Evolutionary conservation across 768 basidiomycete species (phyloP), one percentile per base, ranked within the genome.

Genomic region (Harrya chromipes): DNA sequence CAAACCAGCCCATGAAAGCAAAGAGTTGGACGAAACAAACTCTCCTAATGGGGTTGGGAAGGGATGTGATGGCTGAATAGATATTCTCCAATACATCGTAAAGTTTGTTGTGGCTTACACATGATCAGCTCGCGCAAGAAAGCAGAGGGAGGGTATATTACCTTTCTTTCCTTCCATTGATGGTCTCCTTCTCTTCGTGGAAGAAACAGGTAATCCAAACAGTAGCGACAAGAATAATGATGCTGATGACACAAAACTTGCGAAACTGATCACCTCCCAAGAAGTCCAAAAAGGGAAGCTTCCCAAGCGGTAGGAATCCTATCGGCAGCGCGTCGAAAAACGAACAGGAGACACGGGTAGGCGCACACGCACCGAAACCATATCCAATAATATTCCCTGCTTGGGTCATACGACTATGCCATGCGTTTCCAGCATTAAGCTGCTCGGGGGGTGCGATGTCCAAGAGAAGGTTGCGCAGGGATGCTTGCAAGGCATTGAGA

Each of bases 331-430:
- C 24, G 27, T 39, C 64, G 14, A 67, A 50, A 8, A 35, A 40
- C 9, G 17, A 6, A 29, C 29, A 14, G 6, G 14, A 27, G 27
- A 31, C n/a, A 43, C 13, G 38, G 27, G 20, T 41, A 42, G 6
- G 45, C 12, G 24, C 37, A 9, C 21, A 52, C 79, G 50, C 62
- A 88, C 91, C 94, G 63, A 95, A 87, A 2, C 90, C 90, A 71
- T 85, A 97, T 9, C 97, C 97, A 55, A 97, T 67, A 42, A 98
- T 95, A 64, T 97, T 98, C 19, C 94, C 97, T n/a, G 93, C 84
- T 64, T 98, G 93, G 38, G 84, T 87, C 89, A 97, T 97, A 53
- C 92, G 78, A 40, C 94, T 89, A 54, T 97, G 94, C 94, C 95
- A 99, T 29, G 97, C 97, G 71, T 98, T 99, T 4, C 87, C 93